Evolutionary conservation across 2,329 filamentous ascomycete genomes (phyloP).

Genomic region (Triangularia setosa): DNA sequence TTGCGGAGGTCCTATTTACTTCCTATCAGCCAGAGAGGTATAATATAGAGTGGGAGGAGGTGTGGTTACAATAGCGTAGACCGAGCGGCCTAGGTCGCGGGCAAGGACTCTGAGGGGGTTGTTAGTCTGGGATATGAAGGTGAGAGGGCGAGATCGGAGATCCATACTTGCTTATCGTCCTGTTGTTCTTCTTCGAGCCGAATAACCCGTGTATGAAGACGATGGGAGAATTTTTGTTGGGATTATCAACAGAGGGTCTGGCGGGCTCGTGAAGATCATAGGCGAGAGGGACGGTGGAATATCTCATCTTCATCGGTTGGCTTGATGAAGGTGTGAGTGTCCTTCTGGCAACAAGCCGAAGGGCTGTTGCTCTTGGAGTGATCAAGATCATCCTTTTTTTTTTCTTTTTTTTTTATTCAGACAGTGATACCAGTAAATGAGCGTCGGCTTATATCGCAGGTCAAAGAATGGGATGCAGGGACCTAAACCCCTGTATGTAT

Average conservation of each 20-base stretch:
- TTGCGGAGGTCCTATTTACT: constrained; percentile 74
- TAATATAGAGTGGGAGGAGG: neutral
- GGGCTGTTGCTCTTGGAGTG: neutral
- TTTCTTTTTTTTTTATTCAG: neutral
- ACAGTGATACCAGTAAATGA: neutral
- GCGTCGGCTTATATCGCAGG: neutral
- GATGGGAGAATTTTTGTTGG: constrained; percentile 57
- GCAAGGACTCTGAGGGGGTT: constrained; percentile 47
- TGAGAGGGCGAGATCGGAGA: neutral
- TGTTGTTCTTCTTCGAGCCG: constrained; percentile 92
- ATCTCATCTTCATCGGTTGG: neutral
- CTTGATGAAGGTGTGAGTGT: neutral
- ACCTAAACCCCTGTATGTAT: neutral
- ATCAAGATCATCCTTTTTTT: neutral
- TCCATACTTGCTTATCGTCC: constrained; percentile 87
- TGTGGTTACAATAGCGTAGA: constrained; percentile 70
- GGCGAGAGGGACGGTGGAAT: constrained; percentile 43
- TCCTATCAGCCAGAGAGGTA: constrained; percentile 13
- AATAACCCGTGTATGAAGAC: constrained; percentile 91
- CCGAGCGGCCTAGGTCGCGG: constrained; percentile 70
- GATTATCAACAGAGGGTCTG: constrained; percentile 37
- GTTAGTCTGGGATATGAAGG: neutral
- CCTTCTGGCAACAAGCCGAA: neutral
- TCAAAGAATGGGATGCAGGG: neutral
- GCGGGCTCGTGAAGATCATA: constrained; percentile 65